These are phyloP conservation scores for Nitzschia putrida DNA, from an alignment of 108 stramenopile genomes.

Conservation along the genomic window DNA sequence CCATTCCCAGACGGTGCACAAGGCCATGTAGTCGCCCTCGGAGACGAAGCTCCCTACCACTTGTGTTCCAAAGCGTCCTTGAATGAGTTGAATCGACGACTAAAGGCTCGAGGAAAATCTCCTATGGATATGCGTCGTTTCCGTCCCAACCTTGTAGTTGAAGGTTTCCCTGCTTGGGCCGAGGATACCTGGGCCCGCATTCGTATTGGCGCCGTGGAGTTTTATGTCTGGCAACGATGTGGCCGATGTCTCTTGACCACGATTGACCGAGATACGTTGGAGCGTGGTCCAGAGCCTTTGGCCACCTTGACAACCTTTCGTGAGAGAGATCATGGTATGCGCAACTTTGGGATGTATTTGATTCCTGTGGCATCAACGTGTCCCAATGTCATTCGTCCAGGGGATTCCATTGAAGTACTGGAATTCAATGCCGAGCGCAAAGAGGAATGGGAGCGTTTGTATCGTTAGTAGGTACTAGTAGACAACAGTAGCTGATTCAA, in stretches of 20 bases:
- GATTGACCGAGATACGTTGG: slow-evolving; percentile 42
- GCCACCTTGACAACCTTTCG: slow-evolving; percentile 47
- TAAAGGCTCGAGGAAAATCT: slow-evolving; percentile 19
- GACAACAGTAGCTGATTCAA: too few species aligned
- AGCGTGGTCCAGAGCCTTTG: slow-evolving; percentile 47
- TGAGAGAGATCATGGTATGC: slow-evolving; percentile 44
- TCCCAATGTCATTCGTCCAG: slow-evolving; percentile 8
- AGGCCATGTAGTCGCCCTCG: slow-evolving; percentile 27
- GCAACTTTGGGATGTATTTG: slow-evolving; percentile 59
- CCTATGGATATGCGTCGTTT: slow-evolving; percentile 51
- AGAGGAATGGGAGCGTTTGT: slow-evolving; percentile 27
- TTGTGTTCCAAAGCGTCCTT: slow-evolving; percentile 32
- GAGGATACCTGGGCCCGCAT: slow-evolving; percentile 48
- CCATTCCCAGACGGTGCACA: neutral
- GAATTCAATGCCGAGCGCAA: slow-evolving; percentile 40
- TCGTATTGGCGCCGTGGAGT: slow-evolving; percentile 41
- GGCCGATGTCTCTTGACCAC: slow-evolving; percentile 59
- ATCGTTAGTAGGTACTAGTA: neutral
- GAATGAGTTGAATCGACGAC: slow-evolving; percentile 39
- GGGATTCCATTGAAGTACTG: slow-evolving; percentile 37
- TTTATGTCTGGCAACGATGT: slow-evolving; percentile 58
- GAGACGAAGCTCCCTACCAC: slow-evolving; percentile 51
- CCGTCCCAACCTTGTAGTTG: slow-evolving; percentile 51
- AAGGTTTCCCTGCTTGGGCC: slow-evolving; percentile 37
- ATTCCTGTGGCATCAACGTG: slow-evolving; percentile 25